These are phyloP conservation scores for Trypanosoma cruzi DNA, from an alignment of 208 protist species.

Conservation along the genomic window DNA sequence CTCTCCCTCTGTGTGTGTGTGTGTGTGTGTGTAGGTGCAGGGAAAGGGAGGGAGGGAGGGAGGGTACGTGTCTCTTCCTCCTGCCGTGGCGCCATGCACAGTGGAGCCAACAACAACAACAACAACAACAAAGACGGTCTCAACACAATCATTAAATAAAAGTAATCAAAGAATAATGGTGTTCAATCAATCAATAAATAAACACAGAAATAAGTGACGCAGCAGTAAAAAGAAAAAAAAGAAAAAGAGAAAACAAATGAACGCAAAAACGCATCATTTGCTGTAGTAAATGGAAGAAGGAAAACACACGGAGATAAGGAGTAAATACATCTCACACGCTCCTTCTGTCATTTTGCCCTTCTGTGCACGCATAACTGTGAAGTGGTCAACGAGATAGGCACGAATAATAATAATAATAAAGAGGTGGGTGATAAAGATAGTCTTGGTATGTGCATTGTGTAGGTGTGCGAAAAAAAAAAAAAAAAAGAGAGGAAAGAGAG, in stretches of 20 bases:
- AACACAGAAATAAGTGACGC: not conserved
- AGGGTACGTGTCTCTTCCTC: not conserved
- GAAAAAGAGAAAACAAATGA: slow-evolving; percentile 1
- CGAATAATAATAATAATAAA: not conserved
- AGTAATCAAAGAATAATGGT: not conserved
- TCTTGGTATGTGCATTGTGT: no score
- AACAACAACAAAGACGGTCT: not conserved
- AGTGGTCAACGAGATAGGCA: not conserved
- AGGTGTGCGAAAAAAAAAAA: no score
- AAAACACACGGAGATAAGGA: not conserved
- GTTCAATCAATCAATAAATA: not conserved
- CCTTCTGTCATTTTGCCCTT: not conserved
- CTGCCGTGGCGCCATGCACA: not conserved
- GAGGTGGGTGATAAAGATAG: not conserved
- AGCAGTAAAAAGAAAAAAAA: not conserved
- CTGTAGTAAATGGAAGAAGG: not conserved
- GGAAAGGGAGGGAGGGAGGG: no score
- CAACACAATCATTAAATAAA: not conserved
- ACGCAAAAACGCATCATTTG: not conserved
- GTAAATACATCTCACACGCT: not conserved
- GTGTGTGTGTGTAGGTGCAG: no score
- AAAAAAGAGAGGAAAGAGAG: slow-evolving; percentile 4
- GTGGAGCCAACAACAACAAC: not conserved
- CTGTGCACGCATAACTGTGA: not conserved
- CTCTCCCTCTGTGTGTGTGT: no score